A percentile compares a stretch with the other conserved stretches of the same genome.
phyloP scores from a whole-genome alignment of 164 flowering plant genomes.

The Dillenia turbinata region DNA sequence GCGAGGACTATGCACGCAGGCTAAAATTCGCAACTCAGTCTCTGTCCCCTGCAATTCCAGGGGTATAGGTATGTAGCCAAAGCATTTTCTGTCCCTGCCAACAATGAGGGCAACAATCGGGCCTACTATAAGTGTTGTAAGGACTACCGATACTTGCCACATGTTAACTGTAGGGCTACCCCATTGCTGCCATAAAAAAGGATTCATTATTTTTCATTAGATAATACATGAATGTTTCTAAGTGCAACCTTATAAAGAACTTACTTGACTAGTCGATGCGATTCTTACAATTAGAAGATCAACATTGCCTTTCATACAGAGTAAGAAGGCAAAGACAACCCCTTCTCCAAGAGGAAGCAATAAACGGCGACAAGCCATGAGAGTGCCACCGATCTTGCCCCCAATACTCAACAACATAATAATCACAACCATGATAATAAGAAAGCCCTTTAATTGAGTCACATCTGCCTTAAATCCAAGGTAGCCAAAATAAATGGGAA shows the following conservation, averaged over 20 bases:
- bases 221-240: neutral
- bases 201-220: neutral
- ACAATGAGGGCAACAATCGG: conserved; percentile 29
- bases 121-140: conserved; percentile 44
- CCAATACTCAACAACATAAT: conserved; percentile 38
- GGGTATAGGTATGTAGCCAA: conserved; percentile 26
- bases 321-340: conserved; percentile 37
- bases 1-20: conserved; percentile 60
- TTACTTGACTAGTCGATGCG: conserved; percentile 20
- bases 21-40: conserved; percentile 46
- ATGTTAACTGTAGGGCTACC: conserved; percentile 13
- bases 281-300: conserved; percentile 39
- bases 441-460: neutral
- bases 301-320: conserved; percentile 58
- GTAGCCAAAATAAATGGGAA: conserved; percentile 71
- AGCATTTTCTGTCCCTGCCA: conserved; percentile 24
- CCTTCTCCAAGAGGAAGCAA: conserved; percentile 45
- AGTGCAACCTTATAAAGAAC: neutral
- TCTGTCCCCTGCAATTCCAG: conserved; percentile 39
- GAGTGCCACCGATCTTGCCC: conserved; percentile 51
- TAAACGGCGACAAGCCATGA: conserved; percentile 36
- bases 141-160: conserved; percentile 27
- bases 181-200: conserved; percentile 17
- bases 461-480: conserved; percentile 49
- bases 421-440: conserved; percentile 1